Conservation (phyloP, 768 basidiomycete species). For the Rhizopogon vinicolor region DNA sequence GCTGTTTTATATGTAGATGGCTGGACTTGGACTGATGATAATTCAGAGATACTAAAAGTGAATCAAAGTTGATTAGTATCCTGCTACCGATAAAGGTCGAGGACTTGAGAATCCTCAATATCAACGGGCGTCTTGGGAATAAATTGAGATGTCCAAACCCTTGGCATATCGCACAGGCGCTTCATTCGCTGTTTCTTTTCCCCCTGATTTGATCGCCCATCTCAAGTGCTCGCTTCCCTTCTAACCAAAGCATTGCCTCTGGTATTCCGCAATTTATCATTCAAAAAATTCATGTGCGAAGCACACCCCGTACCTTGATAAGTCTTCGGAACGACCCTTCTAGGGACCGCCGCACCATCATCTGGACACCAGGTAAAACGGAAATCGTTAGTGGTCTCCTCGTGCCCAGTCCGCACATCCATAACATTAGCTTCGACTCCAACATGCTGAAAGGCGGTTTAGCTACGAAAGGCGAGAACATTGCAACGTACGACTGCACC, state of each 20-base stretch:
- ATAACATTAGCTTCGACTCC: constrained; percentile 71
- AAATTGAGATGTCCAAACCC: no score
- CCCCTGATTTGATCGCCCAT: constrained; percentile 62
- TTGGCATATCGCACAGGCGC: no score
- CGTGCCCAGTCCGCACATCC: constrained; percentile 57
- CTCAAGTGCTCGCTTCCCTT: constrained; percentile 69
- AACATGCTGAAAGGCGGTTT: constrained; percentile 46
- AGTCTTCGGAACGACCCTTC: constrained; percentile 61
- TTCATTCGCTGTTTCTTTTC: background rate
- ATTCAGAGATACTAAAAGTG: no score
- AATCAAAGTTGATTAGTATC: no score
- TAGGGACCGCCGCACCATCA: constrained; percentile 28
- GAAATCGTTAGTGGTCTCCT: constrained; percentile 72
- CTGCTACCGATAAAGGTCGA: no score
- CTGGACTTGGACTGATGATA: no score
- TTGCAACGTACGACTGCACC: constrained; percentile 50
- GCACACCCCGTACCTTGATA: constrained; percentile 47
- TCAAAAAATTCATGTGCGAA: background rate
- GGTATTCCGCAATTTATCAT: constrained; percentile 13
- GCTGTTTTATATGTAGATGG: no score
- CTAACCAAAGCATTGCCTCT: constrained; percentile 87
- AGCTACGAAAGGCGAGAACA: background rate
- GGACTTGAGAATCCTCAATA: no score
- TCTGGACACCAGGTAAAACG: constrained; percentile 67
- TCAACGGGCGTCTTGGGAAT: no score